Conservation (phyloP, 73 alveolate species). For the Paramecium tetraurelia region DNA sequence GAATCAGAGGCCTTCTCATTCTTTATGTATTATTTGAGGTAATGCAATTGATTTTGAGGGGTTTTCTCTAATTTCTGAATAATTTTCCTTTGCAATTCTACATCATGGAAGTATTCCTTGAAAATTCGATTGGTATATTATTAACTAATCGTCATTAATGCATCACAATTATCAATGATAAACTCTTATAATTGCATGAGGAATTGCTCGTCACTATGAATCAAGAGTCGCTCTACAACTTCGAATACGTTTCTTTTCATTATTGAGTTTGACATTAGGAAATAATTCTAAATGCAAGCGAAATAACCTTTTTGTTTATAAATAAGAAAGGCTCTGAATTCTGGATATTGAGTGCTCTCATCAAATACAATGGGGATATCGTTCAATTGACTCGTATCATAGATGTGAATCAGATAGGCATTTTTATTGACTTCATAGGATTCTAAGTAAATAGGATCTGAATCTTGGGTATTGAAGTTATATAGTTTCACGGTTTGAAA, state of each 20-base stretch:
- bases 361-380: background rate
- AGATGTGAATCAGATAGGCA: background rate
- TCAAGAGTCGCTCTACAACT: background rate
- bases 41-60: background rate
- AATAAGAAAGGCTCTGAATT: background rate
- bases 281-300: background rate
- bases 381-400: background rate
- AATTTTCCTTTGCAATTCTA: background rate
- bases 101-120: conserved; percentile 4
- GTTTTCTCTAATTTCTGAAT: background rate
- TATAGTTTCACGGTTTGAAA: background rate
- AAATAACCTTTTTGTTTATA: background rate
- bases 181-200: background rate
- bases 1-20: background rate
- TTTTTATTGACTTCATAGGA: conserved; percentile 6
- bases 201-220: background rate
- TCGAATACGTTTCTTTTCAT: conserved; percentile 9
- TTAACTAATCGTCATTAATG: background rate
- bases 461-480: background rate
- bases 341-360: background rate
- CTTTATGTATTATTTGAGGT: background rate
- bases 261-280: background rate
- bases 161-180: background rate
- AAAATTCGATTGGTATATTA: background rate
- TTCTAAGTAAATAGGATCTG: background rate